Evolutionary conservation across 768 basidiomycete genomes (phyloP).

Genomic region (Leccinum barrowsii): DNA sequence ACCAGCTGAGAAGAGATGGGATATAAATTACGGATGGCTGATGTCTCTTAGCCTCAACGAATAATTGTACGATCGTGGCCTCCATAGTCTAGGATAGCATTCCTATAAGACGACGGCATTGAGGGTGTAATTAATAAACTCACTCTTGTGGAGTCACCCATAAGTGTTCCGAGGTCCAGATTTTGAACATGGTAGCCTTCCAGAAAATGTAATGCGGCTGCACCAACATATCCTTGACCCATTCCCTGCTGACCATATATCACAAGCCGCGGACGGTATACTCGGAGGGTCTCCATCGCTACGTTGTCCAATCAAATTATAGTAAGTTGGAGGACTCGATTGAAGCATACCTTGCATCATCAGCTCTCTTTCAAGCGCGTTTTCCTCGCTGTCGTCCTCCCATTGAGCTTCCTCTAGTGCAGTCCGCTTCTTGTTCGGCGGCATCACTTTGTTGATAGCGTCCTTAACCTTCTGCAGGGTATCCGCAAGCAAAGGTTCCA

Average conservation of each 20-base stretch:
- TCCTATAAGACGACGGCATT: not conserved
- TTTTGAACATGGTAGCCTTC: constrained; percentile 96
- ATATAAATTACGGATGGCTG: constrained; percentile 96
- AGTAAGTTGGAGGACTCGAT: not conserved
- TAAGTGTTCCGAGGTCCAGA: constrained; percentile 82
- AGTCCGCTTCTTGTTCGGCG: constrained; percentile 73
- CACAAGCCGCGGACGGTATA: constrained; percentile 86
- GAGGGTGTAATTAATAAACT: constrained; percentile 26
- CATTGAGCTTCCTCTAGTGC: constrained; percentile 95
- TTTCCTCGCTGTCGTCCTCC: constrained; percentile 78
- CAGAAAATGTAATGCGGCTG: constrained; percentile 87
- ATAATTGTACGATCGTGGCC: constrained; percentile 90
- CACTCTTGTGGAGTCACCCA: constrained; percentile 88
- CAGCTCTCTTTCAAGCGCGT: constrained; percentile 86
- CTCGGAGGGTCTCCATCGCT: constrained; percentile 90
- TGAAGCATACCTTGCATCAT: constrained; percentile 70
- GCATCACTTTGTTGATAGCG: constrained; percentile 72
- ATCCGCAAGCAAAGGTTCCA: constrained; percentile 70
- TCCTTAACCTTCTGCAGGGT: constrained; percentile 69
- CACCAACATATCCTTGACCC: constrained; percentile 89
- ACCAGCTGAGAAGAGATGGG: constrained; percentile 85
- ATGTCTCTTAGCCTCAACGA: constrained; percentile 94
- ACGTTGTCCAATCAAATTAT: constrained; percentile 6
- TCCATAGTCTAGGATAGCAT: constrained; percentile 64
- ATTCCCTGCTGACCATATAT: constrained; percentile 80